Evolutionary conservation across 23 red algal genomes (phyloP).

Genomic region (Pyropia haitanensis): DNA sequence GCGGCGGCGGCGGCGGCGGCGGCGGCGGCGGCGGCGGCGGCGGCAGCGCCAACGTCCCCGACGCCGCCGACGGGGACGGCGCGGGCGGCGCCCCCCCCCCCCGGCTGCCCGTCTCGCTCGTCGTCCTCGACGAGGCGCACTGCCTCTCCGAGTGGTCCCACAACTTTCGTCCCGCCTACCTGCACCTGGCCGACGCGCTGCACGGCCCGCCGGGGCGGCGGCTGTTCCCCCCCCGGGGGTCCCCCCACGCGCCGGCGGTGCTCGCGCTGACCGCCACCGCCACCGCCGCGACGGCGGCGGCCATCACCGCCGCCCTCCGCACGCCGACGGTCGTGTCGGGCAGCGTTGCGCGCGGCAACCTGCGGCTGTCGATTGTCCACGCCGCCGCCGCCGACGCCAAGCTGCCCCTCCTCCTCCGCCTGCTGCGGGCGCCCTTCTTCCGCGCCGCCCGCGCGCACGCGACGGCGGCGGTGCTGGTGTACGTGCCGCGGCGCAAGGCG

Average conservation of each 20-base stretch:
- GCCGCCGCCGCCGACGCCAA: background rate
- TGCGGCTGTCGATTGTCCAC: constrained; percentile 2
- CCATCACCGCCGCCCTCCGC: constrained; percentile 11
- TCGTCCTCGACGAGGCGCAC: constrained; percentile 82
- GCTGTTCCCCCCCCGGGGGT: background rate
- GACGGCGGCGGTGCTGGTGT: constrained; percentile 10
- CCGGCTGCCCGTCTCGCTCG: constrained; percentile 24
- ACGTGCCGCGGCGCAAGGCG: constrained; percentile 20
- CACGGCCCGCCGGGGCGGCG: background rate
- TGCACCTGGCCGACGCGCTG: constrained; percentile 37
- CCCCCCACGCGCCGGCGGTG: constrained; percentile 1
- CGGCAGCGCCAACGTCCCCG: background rate
- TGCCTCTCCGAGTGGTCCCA: constrained; percentile 55
- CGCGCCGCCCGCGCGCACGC: background rate
- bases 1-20: background rate
- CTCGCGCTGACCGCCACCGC: constrained; percentile 73
- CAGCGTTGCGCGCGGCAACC: constrained; percentile 17
- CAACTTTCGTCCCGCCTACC: constrained; percentile 50
- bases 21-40: background rate
- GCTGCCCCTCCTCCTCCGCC: too few species aligned
- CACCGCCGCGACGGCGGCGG: constrained; percentile 9
- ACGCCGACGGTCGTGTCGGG: constrained; percentile 1
- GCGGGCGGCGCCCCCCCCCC: background rate
- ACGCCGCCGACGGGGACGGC: background rate
- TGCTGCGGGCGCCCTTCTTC: constrained; percentile 2